phyloP scores from a whole-genome alignment of 306 rosid genomes.

The Ormosia emarginata region DNA sequence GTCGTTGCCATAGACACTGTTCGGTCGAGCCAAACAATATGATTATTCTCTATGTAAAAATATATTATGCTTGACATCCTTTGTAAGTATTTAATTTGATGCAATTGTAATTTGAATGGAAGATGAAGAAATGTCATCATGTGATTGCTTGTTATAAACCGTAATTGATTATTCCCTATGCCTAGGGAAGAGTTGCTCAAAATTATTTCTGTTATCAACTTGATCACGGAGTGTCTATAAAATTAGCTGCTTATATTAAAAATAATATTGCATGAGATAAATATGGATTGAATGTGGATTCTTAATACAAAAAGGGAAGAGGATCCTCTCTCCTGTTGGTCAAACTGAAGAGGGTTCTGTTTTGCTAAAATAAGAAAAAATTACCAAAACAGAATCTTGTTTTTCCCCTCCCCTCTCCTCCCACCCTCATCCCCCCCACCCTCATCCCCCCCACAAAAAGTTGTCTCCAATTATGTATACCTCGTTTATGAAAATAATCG shows the following conservation, averaged over 20 bases:
- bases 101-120: slow-evolving; percentile 23
- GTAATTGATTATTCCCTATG: not conserved
- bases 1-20: slow-evolving; percentile 72
- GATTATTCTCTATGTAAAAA: slow-evolving; percentile 1
- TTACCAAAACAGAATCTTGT: no score
- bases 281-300: not conserved
- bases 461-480: not conserved
- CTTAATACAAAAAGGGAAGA: not conserved
- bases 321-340: no score
- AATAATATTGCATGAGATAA: not conserved
- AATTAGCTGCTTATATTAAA: not conserved
- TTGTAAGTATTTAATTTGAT: slow-evolving; percentile 32
- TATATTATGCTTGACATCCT: slow-evolving; percentile 22
- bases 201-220: slow-evolving; percentile 1
- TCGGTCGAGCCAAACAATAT: slow-evolving; percentile 48
- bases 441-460: no score
- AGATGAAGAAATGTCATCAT: slow-evolving; percentile 23
- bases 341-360: no score
- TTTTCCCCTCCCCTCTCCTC: no score
- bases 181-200: slow-evolving; percentile 2
- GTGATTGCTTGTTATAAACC: not conserved
- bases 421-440: no score
- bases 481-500: not conserved
- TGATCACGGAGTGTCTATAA: not conserved
- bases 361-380: no score